phyloP scores from a whole-genome alignment of 176 grass and related monocot genomes.

The Avena sativa region DNA sequence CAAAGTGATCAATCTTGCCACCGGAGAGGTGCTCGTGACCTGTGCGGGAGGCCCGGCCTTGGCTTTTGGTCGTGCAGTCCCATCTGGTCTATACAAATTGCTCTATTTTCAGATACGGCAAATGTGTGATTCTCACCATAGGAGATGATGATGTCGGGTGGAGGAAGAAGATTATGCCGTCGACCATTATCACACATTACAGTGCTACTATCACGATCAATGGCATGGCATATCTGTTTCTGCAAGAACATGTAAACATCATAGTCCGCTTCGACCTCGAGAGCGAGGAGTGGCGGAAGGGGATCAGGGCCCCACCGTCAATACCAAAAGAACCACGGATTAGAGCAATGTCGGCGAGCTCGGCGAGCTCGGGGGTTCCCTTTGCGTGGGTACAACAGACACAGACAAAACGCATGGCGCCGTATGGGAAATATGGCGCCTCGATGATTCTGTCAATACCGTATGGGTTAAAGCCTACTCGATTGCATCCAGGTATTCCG shows the following conservation, averaged over 20 bases:
- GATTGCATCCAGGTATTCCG: background rate
- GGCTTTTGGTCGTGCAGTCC: background rate
- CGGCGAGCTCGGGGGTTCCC: background rate
- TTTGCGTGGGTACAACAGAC: background rate
- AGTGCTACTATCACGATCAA: background rate
- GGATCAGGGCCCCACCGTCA: background rate
- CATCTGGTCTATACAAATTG: background rate
- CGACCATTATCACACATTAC: too few species aligned
- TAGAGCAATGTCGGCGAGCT: too few species aligned
- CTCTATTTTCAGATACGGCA: background rate
- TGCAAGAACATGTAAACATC: background rate
- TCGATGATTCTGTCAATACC: too few species aligned
- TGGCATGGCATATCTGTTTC: background rate
- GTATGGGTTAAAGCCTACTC: background rate
- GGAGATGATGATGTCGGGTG: background rate
- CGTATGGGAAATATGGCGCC: background rate
- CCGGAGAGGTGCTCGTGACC: background rate
- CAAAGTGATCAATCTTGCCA: background rate
- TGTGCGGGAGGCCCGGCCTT: too few species aligned
- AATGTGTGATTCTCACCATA: background rate
- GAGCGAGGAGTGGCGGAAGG: constrained; percentile 2
- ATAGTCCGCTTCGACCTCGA: background rate
- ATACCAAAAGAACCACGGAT: too few species aligned
- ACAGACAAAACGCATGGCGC: too few species aligned
- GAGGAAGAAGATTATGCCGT: too few species aligned